Conservation (phyloP, 2,329 filamentous ascomycete genomes). For the Diaporthe citrichinensis region DNA sequence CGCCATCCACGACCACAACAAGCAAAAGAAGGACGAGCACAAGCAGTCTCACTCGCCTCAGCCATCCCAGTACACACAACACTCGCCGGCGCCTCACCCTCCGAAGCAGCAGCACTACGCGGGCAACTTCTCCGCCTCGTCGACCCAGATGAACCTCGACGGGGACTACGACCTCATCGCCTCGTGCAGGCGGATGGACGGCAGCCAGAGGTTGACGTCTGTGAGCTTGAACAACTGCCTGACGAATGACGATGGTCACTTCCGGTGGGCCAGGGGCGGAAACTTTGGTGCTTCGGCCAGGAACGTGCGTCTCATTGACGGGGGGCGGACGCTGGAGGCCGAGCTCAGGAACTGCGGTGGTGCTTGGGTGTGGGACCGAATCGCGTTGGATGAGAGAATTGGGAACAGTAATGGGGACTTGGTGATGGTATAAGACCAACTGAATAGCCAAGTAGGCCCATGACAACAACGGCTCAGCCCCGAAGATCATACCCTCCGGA, state of each 20-base stretch:
- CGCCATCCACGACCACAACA: constrained; percentile 52
- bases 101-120: not conserved
- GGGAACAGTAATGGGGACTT: constrained; percentile 43
- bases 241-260: constrained; percentile 42
- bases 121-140: constrained; percentile 42
- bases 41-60: constrained; percentile 43
- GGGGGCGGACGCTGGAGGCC: constrained; percentile 43
- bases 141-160: constrained; percentile 39
- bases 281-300: constrained; percentile 42
- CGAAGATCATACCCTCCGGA: too few species aligned
- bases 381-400: constrained; percentile 46
- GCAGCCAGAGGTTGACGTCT: constrained; percentile 40
- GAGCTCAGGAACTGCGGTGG: constrained; percentile 43
- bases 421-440: constrained; percentile 60
- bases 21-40: constrained; percentile 52
- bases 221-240: constrained; percentile 43
- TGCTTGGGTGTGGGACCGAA: constrained; percentile 42
- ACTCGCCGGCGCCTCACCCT: constrained; percentile 12
- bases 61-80: constrained; percentile 11
- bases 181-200: constrained; percentile 41
- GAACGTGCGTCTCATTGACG: constrained; percentile 41
- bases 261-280: constrained; percentile 41
- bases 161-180: constrained; percentile 43
- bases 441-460: too few species aligned
- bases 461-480: not conserved